Conservation (phyloP, 768 basidiomycete genomes). For the Russula sp. region DNA sequence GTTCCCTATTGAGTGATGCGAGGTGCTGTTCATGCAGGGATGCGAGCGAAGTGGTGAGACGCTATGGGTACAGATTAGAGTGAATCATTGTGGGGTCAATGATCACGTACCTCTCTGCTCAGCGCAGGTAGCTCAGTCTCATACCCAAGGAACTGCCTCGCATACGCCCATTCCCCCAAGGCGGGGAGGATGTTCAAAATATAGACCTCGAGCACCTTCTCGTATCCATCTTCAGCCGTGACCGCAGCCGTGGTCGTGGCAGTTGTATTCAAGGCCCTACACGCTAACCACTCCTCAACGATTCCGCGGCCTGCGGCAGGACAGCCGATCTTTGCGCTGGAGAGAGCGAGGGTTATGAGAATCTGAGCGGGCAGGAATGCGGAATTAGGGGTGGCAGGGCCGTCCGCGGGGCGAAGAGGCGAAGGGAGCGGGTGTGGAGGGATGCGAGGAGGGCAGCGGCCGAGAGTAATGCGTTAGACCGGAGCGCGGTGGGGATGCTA, state of each 20-base stretch:
- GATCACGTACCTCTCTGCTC: constrained; percentile 49
- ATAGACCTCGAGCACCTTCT: constrained; percentile 74
- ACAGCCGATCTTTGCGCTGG: constrained; percentile 63
- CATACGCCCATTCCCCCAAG: constrained; percentile 77
- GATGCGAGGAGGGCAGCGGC: constrained; percentile 55
- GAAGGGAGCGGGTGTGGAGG: constrained; percentile 61
- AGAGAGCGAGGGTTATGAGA: constrained; percentile 64
- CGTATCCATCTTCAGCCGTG: constrained; percentile 54
- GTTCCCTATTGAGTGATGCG: constrained; percentile 9
- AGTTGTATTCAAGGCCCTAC: constrained; percentile 41
- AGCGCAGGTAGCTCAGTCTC: constrained; percentile 56
- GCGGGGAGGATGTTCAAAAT: constrained; percentile 69
- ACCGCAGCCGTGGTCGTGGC: constrained; percentile 15
- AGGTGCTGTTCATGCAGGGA: constrained; percentile 23
- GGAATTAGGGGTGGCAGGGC: constrained; percentile 40
- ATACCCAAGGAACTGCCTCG: constrained; percentile 68
- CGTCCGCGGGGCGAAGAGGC: constrained; percentile 56
- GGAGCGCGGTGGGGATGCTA: constrained; percentile 50
- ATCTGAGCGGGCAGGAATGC: constrained; percentile 67
- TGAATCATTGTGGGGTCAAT: constrained; percentile 27
- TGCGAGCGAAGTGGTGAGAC: constrained; percentile 17
- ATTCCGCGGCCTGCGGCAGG: constrained; percentile 60
- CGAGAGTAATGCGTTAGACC: constrained; percentile 52
- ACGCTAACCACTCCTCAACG: constrained; percentile 76
- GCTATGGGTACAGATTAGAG: constrained; percentile 12